Percentiles rank a stretch among this genome's conserved stretches.
These are phyloP conservation scores for Aspergillus terreus DNA, from an alignment of 2,329 filamentous ascomycete genomes.

Conservation along the genomic window DNA sequence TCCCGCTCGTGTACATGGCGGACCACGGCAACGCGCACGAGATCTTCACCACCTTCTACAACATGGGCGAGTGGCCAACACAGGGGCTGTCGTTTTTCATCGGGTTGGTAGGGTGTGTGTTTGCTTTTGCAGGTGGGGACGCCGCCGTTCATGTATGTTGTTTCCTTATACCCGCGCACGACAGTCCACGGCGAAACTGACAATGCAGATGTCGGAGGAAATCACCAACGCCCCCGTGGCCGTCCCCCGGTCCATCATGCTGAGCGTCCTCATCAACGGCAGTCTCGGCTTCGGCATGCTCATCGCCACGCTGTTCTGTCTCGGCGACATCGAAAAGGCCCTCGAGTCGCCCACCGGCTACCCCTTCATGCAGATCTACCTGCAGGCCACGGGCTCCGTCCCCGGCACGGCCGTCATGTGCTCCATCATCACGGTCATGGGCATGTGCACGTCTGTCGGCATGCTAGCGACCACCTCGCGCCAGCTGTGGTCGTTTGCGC, in stretches of 20 bases:
- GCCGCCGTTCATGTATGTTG: constrained; percentile 37
- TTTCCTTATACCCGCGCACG: not conserved
- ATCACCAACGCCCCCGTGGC: constrained; percentile 34
- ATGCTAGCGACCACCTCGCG: constrained; percentile 46
- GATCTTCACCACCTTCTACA: constrained; percentile 48
- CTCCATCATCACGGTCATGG: constrained; percentile 26
- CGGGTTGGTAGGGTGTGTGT: constrained; percentile 32
- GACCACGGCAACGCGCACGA: constrained; percentile 38
- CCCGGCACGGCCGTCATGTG: constrained; percentile 23
- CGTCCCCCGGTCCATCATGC: constrained; percentile 36
- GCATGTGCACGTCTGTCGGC: constrained; percentile 29
- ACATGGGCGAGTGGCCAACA: constrained; percentile 44
- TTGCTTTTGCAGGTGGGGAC: constrained; percentile 37
- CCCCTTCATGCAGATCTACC: constrained; percentile 34
- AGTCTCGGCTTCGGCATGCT: constrained; percentile 35
- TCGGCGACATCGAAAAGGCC: constrained; percentile 29
- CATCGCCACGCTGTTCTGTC: constrained; percentile 37
- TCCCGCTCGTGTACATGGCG: constrained; percentile 43
- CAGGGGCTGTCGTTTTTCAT: constrained; percentile 39
- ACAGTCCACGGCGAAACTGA: not conserved
- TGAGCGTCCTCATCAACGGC: constrained; percentile 35
- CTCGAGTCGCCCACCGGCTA: constrained; percentile 26
- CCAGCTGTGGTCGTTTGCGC: constrained; percentile 27
- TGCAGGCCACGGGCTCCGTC: constrained; percentile 25
- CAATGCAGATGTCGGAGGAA: constrained; percentile 35